Percentiles rank a stretch among this genome's conserved stretches.
Conservation (phyloP, 2,329 filamentous ascomycete genomes). For the Achaetomium macrosporum region DNA sequence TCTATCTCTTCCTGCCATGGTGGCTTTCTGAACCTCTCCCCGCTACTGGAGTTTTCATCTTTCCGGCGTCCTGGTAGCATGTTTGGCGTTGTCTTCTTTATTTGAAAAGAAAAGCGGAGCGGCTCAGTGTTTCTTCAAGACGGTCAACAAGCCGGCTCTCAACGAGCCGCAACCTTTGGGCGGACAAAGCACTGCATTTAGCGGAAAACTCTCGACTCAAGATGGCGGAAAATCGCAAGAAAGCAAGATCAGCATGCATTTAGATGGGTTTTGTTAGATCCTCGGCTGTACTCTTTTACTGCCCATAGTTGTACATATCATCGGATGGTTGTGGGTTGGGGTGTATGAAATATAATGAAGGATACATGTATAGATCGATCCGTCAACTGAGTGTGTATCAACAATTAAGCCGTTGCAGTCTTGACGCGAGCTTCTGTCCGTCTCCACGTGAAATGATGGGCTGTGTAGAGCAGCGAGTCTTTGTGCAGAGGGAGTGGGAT, state of each 20-base stretch:
- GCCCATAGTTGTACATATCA: too few relatives aligned
- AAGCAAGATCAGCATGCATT: neutral
- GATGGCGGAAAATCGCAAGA: neutral
- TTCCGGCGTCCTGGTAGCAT: conserved; percentile 12
- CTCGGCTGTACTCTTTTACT: neutral
- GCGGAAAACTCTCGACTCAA: conserved; percentile 5
- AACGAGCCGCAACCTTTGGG: neutral
- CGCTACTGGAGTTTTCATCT: neutral
- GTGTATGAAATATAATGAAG: too few relatives aligned
- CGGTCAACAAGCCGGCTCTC: neutral
- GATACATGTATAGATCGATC: too few relatives aligned
- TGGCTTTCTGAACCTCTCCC: neutral
- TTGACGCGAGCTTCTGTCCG: too few relatives aligned
- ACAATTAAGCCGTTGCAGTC: too few relatives aligned
- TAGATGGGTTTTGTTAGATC: neutral
- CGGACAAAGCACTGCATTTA: neutral
- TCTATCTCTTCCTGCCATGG: neutral
- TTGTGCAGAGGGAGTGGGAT: too few relatives aligned
- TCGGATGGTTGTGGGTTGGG: too few relatives aligned
- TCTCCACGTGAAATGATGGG: too few relatives aligned
- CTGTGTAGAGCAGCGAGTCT: too few relatives aligned
- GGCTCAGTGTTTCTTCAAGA: neutral
- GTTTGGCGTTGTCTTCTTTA: conserved; percentile 15
- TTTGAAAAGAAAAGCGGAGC: neutral
- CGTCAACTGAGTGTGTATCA: too few relatives aligned